Conservation (phyloP, 768 basidiomycete species). For the Tubosaeta brunneosetosa region DNA sequence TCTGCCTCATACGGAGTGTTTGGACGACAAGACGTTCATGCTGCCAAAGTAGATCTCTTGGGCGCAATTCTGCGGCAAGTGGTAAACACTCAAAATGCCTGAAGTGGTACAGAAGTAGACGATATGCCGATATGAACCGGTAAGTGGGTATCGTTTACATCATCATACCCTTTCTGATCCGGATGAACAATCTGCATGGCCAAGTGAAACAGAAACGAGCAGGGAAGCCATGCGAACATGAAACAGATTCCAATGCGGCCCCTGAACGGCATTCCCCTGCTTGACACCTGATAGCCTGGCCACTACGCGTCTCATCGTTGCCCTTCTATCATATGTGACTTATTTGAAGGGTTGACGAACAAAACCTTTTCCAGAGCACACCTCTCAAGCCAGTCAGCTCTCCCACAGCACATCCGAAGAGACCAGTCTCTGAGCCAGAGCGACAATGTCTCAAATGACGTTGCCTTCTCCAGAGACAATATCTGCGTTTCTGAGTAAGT, state of each 20-base stretch:
- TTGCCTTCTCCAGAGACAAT: slow-evolving; percentile 9
- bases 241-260: neutral
- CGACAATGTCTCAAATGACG: neutral
- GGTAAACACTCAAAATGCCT: no score
- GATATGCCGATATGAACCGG: no score
- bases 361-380: neutral
- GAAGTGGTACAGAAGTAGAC: no score
- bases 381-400: neutral
- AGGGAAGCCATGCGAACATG: neutral
- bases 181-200: neutral
- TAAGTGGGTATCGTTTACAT: neutral
- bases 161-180: neutral
- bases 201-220: neutral
- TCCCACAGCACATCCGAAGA: neutral
- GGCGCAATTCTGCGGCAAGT: no score
- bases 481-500: slow-evolving; percentile 18
- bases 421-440: neutral
- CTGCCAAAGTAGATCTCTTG: no score
- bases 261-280: neutral
- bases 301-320: neutral
- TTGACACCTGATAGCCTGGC: neutral
- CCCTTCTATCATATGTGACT: neutral
- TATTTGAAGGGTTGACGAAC: neutral
- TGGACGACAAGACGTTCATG: no score
- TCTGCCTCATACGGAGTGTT: no score